Percentiles rank a stretch among this genome's conserved stretches.
These are phyloP conservation scores for Dendrocalamus latiflorus DNA, from an alignment of 202 grass and related monocot genomes.

Conservation along the genomic window DNA sequence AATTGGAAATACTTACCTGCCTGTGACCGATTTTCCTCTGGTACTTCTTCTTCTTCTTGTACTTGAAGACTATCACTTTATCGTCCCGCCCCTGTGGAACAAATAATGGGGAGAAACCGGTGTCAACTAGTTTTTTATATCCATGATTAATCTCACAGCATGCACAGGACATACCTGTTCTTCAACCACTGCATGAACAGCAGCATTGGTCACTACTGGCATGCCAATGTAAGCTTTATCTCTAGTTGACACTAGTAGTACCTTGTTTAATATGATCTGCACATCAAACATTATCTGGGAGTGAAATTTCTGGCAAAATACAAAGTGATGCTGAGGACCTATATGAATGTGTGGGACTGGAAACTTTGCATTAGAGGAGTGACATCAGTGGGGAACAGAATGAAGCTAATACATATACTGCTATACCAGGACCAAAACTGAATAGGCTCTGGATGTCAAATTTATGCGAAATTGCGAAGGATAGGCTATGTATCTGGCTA, in stretches of 20 bases:
- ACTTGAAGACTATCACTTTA: slow-evolving; percentile 91
- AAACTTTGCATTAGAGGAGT: neutral
- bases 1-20: slow-evolving; percentile 54
- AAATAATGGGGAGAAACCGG: slow-evolving; percentile 29
- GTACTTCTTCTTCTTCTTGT: slow-evolving; percentile 98
- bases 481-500: neutral
- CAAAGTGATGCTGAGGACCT: neutral
- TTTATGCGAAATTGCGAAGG: neutral
- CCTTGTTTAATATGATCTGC: slow-evolving; percentile 97
- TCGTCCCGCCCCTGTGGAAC: slow-evolving; percentile 63
- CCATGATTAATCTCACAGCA: neutral
- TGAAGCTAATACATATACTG: neutral
- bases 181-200: slow-evolving; percentile 86
- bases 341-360: neutral
- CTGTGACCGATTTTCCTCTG: slow-evolving; percentile 78
- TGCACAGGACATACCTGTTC: slow-evolving; percentile 56
- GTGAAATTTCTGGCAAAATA: slow-evolving; percentile 25
- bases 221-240: slow-evolving; percentile 85
- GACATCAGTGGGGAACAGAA: neutral
- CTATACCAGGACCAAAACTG: neutral
- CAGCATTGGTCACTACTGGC: slow-evolving; percentile 93
- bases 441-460: neutral
- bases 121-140: slow-evolving; percentile 6
- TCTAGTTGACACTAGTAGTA: slow-evolving; percentile 84
- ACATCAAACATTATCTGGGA: neutral